Percentiles rank a stretch among this genome's conserved stretches.
phyloP scores from a whole-genome alignment of 148 eudicot genomes.

The Rhododendron mucronatum region DNA sequence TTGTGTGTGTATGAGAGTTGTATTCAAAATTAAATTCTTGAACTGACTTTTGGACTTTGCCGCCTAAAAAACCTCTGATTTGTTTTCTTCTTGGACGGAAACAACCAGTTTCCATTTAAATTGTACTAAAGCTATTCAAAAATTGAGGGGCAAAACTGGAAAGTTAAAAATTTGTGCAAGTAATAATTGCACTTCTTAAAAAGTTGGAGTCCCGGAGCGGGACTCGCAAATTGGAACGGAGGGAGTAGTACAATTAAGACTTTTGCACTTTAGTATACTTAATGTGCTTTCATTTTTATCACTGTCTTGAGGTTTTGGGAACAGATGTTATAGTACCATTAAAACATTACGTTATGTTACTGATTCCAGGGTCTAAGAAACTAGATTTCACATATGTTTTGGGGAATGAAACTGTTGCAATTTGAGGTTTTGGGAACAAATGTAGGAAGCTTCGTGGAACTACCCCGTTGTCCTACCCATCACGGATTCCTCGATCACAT shows the following conservation, averaged over 20 bases:
- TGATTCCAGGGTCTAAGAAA: background rate
- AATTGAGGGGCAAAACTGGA: too few relatives aligned
- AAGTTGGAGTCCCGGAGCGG: too few relatives aligned
- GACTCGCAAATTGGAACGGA: too few relatives aligned
- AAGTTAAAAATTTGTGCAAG: too few relatives aligned
- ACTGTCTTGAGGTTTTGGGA: background rate
- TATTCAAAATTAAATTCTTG: too few relatives aligned
- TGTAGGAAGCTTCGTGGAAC: background rate
- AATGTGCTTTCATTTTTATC: background rate
- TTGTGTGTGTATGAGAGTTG: too few relatives aligned
- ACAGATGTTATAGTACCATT: background rate
- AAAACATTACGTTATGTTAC: background rate
- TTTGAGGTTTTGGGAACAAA: background rate
- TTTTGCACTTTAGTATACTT: background rate
- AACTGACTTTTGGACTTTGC: too few relatives aligned
- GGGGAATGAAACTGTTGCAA: background rate
- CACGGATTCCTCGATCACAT: background rate
- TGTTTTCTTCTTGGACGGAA: too few relatives aligned
- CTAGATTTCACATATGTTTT: background rate
- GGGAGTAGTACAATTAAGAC: background rate
- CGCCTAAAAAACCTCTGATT: too few relatives aligned
- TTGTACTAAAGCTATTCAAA: too few relatives aligned
- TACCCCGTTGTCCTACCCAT: background rate
- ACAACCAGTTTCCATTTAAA: too few relatives aligned
- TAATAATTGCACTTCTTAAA: too few relatives aligned